Evolutionary conservation across 768 basidiomycete species (phyloP).

Genomic region (Russula dissimulans): DNA sequence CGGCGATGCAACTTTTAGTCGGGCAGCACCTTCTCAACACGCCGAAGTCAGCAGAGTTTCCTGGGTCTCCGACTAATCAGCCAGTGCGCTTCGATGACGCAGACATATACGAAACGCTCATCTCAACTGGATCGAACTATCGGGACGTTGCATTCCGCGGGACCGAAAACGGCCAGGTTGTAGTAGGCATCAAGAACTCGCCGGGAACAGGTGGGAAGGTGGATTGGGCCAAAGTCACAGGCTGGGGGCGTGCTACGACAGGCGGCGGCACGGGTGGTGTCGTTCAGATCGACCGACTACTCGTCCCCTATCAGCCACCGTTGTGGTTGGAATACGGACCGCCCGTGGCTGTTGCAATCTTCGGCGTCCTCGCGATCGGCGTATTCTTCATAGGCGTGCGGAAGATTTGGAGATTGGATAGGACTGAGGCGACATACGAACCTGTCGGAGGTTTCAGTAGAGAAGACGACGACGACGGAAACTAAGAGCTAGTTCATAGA

Average conservation of each 20-base stretch:
- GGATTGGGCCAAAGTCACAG: constrained; percentile 57
- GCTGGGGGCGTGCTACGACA: constrained; percentile 72
- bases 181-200: constrained; percentile 68
- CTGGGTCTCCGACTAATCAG: constrained; percentile 43
- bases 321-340: constrained; percentile 77
- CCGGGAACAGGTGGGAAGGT: constrained; percentile 51
- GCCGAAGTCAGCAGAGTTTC: constrained; percentile 23
- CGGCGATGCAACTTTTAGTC: constrained; percentile 50
- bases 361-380: constrained; percentile 54
- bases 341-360: constrained; percentile 49
- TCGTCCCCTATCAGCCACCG: constrained; percentile 78
- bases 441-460: constrained; percentile 73
- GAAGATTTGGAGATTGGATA: constrained; percentile 61
- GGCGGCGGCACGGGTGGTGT: constrained; percentile 76
- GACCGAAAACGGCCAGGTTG: constrained; percentile 36
- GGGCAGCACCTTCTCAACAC: constrained; percentile 59
- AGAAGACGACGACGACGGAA: constrained; percentile 41
- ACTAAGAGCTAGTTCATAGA: constrained; percentile 13
- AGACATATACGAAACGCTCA: constrained; percentile 67
- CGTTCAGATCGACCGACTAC: constrained; percentile 72
- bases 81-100: constrained; percentile 67
- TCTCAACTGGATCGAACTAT: constrained; percentile 55
- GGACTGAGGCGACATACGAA: constrained; percentile 82
- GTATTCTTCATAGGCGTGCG: constrained; percentile 67
- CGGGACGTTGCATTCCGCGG: constrained; percentile 79